Evolutionary conservation across 2,329 filamentous ascomycete genomes (phyloP).

Genomic region (Ophiocordyceps camponoti-saundersi): DNA sequence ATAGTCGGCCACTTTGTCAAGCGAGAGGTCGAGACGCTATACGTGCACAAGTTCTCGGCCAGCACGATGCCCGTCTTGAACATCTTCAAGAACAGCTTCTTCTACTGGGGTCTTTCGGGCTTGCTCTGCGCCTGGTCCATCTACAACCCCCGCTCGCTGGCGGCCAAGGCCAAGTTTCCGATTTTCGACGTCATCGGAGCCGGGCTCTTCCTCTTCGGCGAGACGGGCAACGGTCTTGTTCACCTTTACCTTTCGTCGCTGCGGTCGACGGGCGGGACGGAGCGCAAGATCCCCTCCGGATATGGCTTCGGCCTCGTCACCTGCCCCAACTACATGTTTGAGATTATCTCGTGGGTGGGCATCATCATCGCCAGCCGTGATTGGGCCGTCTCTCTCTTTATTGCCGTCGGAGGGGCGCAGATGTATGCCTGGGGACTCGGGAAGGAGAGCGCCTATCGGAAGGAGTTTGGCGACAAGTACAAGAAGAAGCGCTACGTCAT

Average conservation of each 20-base stretch:
- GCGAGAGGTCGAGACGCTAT: constrained; percentile 86
- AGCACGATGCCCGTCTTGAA: constrained; percentile 85
- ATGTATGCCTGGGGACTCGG: constrained; percentile 82
- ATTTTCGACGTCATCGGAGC: constrained; percentile 49
- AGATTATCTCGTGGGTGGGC: constrained; percentile 73
- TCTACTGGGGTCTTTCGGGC: constrained; percentile 84
- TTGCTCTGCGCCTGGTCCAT: constrained; percentile 69
- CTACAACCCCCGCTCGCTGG: constrained; percentile 58
- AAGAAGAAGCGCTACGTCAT: constrained; percentile 84
- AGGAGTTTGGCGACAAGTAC: constrained; percentile 85
- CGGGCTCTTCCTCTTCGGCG: constrained; percentile 57
- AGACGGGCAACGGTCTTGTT: constrained; percentile 63
- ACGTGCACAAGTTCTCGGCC: constrained; percentile 86
- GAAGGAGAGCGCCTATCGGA: constrained; percentile 81
- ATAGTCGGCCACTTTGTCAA: constrained; percentile 79
- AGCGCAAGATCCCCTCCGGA: constrained; percentile 74
- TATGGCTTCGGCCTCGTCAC: constrained; percentile 78
- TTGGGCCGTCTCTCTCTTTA: constrained; percentile 63
- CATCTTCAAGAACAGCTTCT: constrained; percentile 86
- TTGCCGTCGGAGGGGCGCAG: constrained; percentile 51
- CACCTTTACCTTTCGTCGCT: constrained; percentile 67
- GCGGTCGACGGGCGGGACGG: constrained; percentile 62
- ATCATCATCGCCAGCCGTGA: constrained; percentile 66
- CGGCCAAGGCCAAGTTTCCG: constrained; percentile 34
- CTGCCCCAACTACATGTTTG: constrained; percentile 95